Conservation (phyloP, 768 basidiomycete genomes). For the Porphyrellus cyaneotinctus region DNA sequence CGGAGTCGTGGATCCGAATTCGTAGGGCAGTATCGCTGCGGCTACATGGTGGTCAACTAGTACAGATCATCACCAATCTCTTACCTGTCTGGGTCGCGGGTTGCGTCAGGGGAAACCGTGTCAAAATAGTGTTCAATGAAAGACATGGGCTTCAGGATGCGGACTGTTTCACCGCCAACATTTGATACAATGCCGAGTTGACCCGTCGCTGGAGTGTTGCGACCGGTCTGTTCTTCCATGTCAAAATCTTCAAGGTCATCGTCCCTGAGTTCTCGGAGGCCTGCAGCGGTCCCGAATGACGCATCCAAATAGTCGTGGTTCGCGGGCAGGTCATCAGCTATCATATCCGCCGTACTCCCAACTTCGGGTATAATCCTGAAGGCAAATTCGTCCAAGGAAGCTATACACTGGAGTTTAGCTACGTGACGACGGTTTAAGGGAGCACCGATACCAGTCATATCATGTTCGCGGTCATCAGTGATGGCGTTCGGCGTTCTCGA, state of each 20-base stretch:
- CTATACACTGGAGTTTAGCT: conserved; percentile 32
- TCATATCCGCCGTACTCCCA: conserved; percentile 80
- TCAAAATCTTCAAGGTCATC: conserved; percentile 72
- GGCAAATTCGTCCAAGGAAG: conserved; percentile 77
- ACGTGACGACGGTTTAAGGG: neutral
- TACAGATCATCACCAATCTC: conserved; percentile 10
- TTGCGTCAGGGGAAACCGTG: conserved; percentile 52
- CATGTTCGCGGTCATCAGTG: conserved; percentile 1
- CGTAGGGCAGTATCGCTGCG: conserved; percentile 46
- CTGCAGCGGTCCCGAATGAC: conserved; percentile 75
- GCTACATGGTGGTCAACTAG: conserved; percentile 26
- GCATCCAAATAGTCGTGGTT: conserved; percentile 86
- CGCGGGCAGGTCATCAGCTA: conserved; percentile 85
- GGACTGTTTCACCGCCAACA: conserved; percentile 82
- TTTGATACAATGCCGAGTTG: conserved; percentile 49
- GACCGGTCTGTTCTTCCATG: conserved; percentile 18
- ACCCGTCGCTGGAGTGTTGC: conserved; percentile 17
- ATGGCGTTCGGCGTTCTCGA: conserved; percentile 7
- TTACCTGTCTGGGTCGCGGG: conserved; percentile 46
- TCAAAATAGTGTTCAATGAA: conserved; percentile 74
- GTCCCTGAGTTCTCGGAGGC: conserved; percentile 65
- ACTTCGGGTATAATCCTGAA: conserved; percentile 74
- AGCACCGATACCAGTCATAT: conserved; percentile 29
- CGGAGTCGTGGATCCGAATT: conserved; percentile 55
- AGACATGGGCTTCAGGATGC: conserved; percentile 64